phyloP scores from a whole-genome alignment of 1,284 basidiomycete species.

The Puccinia hordei region DNA sequence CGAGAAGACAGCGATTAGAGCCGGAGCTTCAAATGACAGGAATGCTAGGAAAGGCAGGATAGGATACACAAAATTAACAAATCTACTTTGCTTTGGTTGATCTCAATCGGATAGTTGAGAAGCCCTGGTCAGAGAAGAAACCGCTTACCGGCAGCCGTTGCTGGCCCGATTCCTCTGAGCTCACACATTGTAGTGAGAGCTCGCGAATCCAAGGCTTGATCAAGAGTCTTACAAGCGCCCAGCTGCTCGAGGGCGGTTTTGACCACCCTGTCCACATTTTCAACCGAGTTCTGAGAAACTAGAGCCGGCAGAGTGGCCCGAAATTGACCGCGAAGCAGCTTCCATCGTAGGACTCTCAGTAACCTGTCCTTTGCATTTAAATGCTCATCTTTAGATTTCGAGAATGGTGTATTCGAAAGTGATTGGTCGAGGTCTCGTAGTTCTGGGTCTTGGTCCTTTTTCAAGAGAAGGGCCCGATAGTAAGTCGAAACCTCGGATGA shows the following conservation, averaged over 20 bases:
- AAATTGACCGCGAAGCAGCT: constrained; percentile 25
- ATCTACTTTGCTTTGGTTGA: too few relatives aligned
- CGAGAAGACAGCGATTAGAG: constrained; percentile 31
- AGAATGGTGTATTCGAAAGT: not conserved
- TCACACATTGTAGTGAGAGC: constrained; percentile 28
- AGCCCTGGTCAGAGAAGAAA: not conserved
- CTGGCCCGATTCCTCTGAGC: constrained; percentile 41
- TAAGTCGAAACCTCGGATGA: not conserved
- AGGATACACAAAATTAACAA: not conserved
- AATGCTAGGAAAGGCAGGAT: constrained; percentile 19
- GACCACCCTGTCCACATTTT: constrained; percentile 9
- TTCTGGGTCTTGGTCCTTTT: not conserved
- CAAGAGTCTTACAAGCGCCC: not conserved
- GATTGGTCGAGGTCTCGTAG: constrained; percentile 11
- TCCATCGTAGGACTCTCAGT: constrained; percentile 34
- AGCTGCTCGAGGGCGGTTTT: constrained; percentile 10
- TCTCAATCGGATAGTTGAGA: not conserved
- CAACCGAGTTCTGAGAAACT: constrained; percentile 19
- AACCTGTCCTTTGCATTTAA: not conserved
- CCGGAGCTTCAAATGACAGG: constrained; percentile 37
- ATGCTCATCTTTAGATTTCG: not conserved
- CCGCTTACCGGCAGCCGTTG: constrained; percentile 41
- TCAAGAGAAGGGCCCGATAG: constrained; percentile 14
- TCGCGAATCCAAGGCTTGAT: constrained; percentile 5
- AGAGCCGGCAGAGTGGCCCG: constrained; percentile 16